Evolutionary conservation across 768 basidiomycete genomes (phyloP).

Genomic region (Pisolithus marmoratus): DNA sequence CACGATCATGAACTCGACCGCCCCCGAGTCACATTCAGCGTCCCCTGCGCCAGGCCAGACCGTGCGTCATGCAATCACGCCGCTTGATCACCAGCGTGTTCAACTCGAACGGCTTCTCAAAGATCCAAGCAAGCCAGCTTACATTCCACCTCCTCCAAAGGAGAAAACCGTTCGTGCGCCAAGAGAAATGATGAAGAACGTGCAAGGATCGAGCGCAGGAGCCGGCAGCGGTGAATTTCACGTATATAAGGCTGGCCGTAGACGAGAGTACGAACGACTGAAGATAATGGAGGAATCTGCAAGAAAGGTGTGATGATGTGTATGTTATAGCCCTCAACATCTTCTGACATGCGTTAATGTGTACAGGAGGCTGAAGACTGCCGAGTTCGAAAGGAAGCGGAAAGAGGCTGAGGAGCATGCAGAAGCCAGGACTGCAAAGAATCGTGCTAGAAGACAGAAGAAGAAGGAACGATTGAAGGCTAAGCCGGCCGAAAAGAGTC

Average conservation of each 20-base stretch:
- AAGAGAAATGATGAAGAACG: conserved; percentile 98
- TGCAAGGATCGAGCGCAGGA: conserved; percentile 95
- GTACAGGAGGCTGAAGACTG: conserved; percentile 61
- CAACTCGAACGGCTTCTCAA: conserved; percentile 88
- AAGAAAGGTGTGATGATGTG: conserved; percentile 51
- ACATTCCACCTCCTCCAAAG: conserved; percentile 74
- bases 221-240: conserved; percentile 98
- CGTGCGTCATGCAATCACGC: conserved; percentile 42
- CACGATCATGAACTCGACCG: conserved; percentile 25
- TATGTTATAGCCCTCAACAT: neutral
- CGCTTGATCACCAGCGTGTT: conserved; percentile 46
- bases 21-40: conserved; percentile 22
- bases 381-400: conserved; percentile 73
- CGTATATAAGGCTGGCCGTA: conserved; percentile 92
- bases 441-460: conserved; percentile 89
- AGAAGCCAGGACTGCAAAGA: conserved; percentile 91
- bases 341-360: neutral
- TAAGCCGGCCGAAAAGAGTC: conserved; percentile 28
- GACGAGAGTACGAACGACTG: conserved; percentile 92
- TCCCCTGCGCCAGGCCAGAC: conserved; percentile 25
- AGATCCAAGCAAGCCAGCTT: conserved; percentile 79
- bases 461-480: conserved; percentile 71
- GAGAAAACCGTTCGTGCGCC: conserved; percentile 78
- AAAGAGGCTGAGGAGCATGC: conserved; percentile 63
- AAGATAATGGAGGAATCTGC: conserved; percentile 84